Conservation (phyloP, 2,329 filamentous ascomycete species). For the Aspergillus fijiensis region DNA sequence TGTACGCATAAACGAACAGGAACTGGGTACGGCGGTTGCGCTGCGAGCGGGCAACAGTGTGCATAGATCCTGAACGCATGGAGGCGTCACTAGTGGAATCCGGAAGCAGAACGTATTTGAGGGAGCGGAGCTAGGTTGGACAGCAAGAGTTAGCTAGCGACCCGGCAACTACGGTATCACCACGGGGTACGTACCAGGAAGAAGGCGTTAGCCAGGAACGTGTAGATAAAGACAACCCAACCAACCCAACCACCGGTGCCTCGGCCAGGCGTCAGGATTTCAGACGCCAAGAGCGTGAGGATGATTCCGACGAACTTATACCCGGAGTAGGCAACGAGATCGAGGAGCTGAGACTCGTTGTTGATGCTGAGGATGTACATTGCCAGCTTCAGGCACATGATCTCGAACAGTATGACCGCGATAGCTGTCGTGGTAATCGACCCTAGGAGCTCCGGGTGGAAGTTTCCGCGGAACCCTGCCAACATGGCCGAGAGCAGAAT, state of each 20-base stretch:
- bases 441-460: constrained; percentile 90
- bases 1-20: constrained; percentile 89
- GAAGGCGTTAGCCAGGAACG: constrained; percentile 89
- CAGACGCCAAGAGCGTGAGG: constrained; percentile 75
- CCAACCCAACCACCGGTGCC: constrained; percentile 85
- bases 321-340: constrained; percentile 91
- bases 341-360: constrained; percentile 88
- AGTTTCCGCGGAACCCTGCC: constrained; percentile 83
- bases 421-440: constrained; percentile 83
- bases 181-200: constrained; percentile 68
- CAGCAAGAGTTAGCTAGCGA: not conserved
- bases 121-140: constrained; percentile 70
- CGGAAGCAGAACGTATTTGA: constrained; percentile 93
- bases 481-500: constrained; percentile 90
- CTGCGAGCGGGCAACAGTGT: constrained; percentile 78
- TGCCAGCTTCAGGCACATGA: constrained; percentile 84
- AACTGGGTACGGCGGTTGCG: constrained; percentile 87
- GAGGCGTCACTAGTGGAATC: constrained; percentile 69
- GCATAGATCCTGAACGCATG: constrained; percentile 59
- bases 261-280: constrained; percentile 72
- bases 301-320: constrained; percentile 99
- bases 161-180: not conserved
- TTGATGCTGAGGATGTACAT: constrained; percentile 93
- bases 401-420: constrained; percentile 80
- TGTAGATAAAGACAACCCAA: constrained; percentile 87